Evolutionary conservation across 495 filamentous ascomycete genomes (phyloP).

Genomic region (Xanthoparmelia taractica): DNA sequence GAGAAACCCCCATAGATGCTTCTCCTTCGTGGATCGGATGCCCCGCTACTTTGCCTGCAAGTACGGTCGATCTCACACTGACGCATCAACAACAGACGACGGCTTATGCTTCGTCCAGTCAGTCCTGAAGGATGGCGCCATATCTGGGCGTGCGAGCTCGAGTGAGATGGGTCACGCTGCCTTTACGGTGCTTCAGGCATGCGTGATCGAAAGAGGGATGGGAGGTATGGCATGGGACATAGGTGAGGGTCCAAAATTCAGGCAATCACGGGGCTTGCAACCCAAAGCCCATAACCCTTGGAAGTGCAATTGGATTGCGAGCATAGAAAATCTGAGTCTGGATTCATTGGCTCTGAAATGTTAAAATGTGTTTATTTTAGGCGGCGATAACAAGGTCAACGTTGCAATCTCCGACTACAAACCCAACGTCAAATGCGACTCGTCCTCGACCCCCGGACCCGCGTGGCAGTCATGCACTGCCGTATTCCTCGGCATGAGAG

Average conservation of each 20-base stretch:
- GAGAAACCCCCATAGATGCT: not conserved
- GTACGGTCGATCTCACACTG: not conserved
- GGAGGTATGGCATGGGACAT: constrained; percentile 1
- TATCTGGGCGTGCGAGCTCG: not conserved
- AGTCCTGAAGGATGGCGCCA: not conserved
- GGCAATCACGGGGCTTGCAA: not conserved
- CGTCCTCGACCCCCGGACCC: not conserved
- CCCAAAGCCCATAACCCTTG: not conserved
- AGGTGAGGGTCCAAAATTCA: not conserved
- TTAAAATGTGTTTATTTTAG: not conserved
- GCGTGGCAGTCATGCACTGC: not conserved
- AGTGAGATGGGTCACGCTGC: not conserved
- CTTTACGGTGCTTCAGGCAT: not conserved
- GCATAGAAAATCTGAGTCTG: not conserved
- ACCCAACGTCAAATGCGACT: not conserved
- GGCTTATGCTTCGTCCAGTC: constrained; percentile 3
- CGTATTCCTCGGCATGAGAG: not conserved
- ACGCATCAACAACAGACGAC: not conserved
- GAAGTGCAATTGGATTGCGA: not conserved
- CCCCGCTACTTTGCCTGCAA: not conserved
- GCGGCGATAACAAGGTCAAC: not conserved
- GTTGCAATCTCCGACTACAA: not conserved
- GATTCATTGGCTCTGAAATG: not conserved
- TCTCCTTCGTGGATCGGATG: not conserved
- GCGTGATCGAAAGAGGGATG: constrained; percentile 1